Evolutionary conservation across 805 yeast species (phyloP).

Genomic region (Starmerella davenportii): DNA sequence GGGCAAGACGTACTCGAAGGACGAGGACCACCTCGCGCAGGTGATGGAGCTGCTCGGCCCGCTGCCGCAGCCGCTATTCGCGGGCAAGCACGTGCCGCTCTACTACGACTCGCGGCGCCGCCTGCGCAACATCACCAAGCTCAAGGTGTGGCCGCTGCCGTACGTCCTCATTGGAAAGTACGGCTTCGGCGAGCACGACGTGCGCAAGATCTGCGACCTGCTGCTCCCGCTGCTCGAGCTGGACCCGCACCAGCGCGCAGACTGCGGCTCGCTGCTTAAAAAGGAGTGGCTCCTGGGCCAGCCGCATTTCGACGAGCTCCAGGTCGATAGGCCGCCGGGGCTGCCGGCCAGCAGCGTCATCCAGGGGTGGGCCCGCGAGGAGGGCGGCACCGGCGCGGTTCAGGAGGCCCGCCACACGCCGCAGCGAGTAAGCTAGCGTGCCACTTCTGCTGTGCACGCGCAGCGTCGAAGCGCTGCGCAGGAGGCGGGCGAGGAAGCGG

Average conservation of each 20-base stretch:
- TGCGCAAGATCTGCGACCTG: slow-evolving; percentile 57
- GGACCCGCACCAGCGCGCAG: slow-evolving; percentile 70
- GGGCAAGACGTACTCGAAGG: slow-evolving; percentile 48
- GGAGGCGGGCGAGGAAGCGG: too few relatives aligned
- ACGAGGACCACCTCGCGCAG: slow-evolving; percentile 93
- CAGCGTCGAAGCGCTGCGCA: too few relatives aligned
- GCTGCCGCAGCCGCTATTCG: slow-evolving; percentile 42
- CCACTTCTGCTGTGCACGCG: too few relatives aligned
- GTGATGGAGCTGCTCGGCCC: slow-evolving; percentile 67
- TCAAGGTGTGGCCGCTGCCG: slow-evolving; percentile 77
- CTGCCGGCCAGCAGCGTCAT: slow-evolving; percentile 66
- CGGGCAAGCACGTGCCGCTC: slow-evolving; percentile 43
- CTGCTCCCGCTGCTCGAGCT: slow-evolving; percentile 64
- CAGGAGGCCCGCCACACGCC: too few relatives aligned
- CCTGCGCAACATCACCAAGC: slow-evolving; percentile 55
- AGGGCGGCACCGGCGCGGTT: too few relatives aligned
- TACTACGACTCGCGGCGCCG: slow-evolving; percentile 51
- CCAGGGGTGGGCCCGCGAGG: slow-evolving; percentile 76
- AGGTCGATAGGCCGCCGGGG: slow-evolving; percentile 55
- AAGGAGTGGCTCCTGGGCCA: slow-evolving; percentile 29
- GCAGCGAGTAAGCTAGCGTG: too few relatives aligned
- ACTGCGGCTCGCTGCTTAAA: slow-evolving; percentile 91
- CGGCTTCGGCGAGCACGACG: slow-evolving; percentile 47
- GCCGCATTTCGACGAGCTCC: slow-evolving; percentile 36
- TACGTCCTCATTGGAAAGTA: slow-evolving; percentile 77